Conservation (phyloP, 345 rosid genomes). For the Rhodamnia argentea region DNA sequence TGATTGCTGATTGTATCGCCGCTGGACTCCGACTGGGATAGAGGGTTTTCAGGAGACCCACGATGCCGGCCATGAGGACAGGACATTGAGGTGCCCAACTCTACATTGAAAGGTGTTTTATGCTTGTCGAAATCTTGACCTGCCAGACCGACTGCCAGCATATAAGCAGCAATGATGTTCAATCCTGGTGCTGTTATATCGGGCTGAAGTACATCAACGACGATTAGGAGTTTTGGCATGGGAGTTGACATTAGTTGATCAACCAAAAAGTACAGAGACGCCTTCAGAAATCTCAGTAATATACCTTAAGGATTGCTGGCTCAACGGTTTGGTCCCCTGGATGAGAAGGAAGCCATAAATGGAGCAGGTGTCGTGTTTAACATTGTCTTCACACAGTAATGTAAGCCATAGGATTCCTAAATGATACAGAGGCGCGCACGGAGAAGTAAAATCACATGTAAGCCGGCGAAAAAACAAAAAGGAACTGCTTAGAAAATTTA, state of each 20-base stretch:
- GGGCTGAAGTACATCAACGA: conserved; percentile 17
- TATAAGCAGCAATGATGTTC: conserved; percentile 29
- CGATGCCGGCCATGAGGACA: conserved; percentile 46
- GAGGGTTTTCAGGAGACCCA: conserved; percentile 33
- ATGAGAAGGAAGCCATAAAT: conserved; percentile 19
- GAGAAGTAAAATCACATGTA: not conserved
- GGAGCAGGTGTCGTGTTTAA: conserved; percentile 11
- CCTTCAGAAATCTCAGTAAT: not conserved
- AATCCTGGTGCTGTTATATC: conserved; percentile 57
- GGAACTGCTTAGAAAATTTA: not conserved
- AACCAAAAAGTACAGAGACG: not conserved
- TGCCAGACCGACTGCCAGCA: conserved; percentile 8
- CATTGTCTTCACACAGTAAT: not conserved
- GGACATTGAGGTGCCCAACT: conserved; percentile 49
- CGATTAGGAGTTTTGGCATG: not conserved
- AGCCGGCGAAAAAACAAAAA: not conserved
- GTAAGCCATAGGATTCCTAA: conserved; percentile 23
- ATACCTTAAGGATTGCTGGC: conserved; percentile 31
- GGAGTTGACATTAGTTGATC: not conserved
- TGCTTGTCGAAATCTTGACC: conserved; percentile 14
- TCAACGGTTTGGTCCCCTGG: conserved; percentile 28
- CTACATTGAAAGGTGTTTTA: conserved; percentile 2
- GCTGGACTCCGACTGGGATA: conserved; percentile 45
- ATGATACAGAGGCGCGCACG: not conserved
- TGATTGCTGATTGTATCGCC: conserved; percentile 34